Percentiles rank a stretch among this genome's conserved stretches.
These are phyloP conservation scores for Solanum sparsipilum DNA, from an alignment of 257 asterid species.

Conservation along the genomic window DNA sequence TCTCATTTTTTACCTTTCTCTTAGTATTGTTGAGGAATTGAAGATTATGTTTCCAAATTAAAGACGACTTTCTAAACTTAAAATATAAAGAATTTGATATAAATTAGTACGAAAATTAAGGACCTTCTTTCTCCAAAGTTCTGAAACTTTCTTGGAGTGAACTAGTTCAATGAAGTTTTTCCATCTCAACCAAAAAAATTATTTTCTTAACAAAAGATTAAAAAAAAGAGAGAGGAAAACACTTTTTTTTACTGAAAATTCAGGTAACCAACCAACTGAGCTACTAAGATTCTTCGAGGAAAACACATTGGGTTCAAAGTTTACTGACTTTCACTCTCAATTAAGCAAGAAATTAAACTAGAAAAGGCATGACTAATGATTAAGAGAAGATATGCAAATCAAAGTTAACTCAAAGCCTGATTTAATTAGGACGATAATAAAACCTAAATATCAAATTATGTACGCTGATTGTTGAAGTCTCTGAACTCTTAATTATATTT, in stretches of 20 bases:
- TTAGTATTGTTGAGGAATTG: neutral
- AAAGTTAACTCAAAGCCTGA: neutral
- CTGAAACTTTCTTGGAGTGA: neutral
- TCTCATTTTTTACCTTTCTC: neutral
- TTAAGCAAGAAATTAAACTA: neutral
- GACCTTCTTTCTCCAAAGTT: neutral
- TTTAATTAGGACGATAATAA: neutral
- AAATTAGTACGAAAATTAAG: neutral
- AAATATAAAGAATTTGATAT: neutral
- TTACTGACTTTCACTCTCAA: neutral
- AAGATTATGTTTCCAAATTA: neutral
- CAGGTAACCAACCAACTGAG: no score
- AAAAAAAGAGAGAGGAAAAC: no score
- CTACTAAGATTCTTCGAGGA: no score
- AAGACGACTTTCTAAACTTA: neutral
- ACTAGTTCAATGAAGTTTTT: neutral
- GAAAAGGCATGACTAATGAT: neutral
- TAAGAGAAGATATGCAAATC: no score
- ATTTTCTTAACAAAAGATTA: neutral
- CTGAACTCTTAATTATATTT: constrained; percentile 7
- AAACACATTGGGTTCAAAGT: neutral
- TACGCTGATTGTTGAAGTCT: constrained; percentile 13
- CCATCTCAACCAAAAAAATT: neutral
- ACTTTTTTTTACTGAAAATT: no score
- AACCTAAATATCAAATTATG: neutral